Evolutionary conservation across 305 asterid genomes (phyloP).

Genomic region (Fraxinus floribunda): DNA sequence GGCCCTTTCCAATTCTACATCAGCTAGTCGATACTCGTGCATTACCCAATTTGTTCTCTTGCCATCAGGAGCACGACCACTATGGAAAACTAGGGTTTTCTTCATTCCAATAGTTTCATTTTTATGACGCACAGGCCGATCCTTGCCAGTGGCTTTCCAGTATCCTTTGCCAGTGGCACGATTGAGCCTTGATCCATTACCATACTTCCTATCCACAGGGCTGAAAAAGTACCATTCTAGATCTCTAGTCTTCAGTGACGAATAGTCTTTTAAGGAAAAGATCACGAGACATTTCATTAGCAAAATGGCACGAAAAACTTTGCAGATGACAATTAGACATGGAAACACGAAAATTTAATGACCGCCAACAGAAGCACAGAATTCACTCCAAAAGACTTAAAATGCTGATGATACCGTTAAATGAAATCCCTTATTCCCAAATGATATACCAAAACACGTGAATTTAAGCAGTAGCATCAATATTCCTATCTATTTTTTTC

Average conservation of each 20-base stretch:
- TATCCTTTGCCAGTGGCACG: constrained; percentile 63
- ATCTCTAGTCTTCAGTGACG: constrained; percentile 55
- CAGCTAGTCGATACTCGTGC: constrained; percentile 57
- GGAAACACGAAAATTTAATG: not conserved
- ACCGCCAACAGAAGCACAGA: not conserved
- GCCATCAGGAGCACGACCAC: constrained; percentile 64
- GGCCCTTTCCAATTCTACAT: constrained; percentile 42
- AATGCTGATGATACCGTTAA: constrained; percentile 1
- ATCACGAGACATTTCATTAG: constrained; percentile 13
- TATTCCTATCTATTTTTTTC: not conserved
- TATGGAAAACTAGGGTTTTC: constrained; percentile 58
- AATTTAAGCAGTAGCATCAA: not conserved
- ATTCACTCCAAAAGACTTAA: not conserved
- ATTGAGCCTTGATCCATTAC: constrained; percentile 56
- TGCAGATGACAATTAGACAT: not conserved
- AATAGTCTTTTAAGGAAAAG: constrained; percentile 34
- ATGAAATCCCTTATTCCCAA: not conserved
- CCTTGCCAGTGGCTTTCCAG: constrained; percentile 67
- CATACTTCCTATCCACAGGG: constrained; percentile 60
- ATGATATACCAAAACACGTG: not conserved
- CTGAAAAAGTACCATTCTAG: constrained; percentile 66
- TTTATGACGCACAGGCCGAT: constrained; percentile 46
- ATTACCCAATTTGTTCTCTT: constrained; percentile 61
- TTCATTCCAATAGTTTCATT: constrained; percentile 48
- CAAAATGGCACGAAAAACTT: not conserved